Base-by-base conservation (phyloP, 2,329 filamentous ascomycete genomes). In the Colletotrichum musicola region DNA sequence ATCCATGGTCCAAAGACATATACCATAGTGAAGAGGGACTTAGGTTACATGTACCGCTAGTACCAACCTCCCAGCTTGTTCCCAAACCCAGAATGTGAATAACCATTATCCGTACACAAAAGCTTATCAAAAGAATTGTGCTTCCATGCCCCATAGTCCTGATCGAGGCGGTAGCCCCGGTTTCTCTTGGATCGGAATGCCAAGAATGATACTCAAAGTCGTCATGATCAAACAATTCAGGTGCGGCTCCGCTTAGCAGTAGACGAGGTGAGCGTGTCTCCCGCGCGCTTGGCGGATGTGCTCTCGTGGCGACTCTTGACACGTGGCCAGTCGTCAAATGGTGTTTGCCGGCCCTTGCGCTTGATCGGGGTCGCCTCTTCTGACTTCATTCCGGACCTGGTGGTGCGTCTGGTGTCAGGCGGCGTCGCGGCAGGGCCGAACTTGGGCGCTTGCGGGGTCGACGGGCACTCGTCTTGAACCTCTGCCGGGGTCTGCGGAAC, bases 321-420 rank as follows among this genome's bases (percentile, higher is more conserved):
- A 66, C 90, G 88, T 71, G 83, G 86, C 91, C 91, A 94, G 46
- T 84, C 84, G 73, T 92, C 89, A 73, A 93, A 93, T 2, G 88
- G 89, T 73, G 86, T 90, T 65, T 81, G 81, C 71, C 81, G 75
- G 51, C 74, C 74, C 67, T 76, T 76, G 68, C 72, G 66, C 72
- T 82, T 85, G 71, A 81, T 73, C 1, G 85, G 82, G 9, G 82
- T 82, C 12, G 76, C 71, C 13, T 81, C 80, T 4, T 81, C 79
- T 35, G 76, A 72, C 80, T 86, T 88, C 74, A 85, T 84, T 53
- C 81, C 75, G 13, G 85, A 84, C 55, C 90, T 86, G 14, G 88
- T 92, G 14, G 86, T 82, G 72, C 90, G 86, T 62, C 81, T 83
- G 4, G 89, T 91, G 42, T 87, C 85, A 6, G 91, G 90, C 18